A percentile compares a stretch with the other conserved stretches of the same genome.
Conservation (phyloP, 2,329 filamentous ascomycete species). For the Penicillium sp. region DNA sequence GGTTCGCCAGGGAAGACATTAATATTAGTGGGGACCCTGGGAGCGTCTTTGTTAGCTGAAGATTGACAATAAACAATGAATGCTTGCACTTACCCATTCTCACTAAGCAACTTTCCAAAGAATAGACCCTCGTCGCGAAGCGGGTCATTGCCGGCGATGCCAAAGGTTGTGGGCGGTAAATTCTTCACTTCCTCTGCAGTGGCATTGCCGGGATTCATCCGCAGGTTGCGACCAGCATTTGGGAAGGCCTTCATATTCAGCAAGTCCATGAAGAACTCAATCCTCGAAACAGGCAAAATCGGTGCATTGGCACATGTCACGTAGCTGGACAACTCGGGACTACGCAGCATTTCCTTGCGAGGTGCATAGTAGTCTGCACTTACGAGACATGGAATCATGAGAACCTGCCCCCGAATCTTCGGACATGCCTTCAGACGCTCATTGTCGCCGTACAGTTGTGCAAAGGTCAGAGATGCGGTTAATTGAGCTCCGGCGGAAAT, state of each 20-base stretch:
- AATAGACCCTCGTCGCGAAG: slow-evolving; percentile 56
- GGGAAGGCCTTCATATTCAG: slow-evolving; percentile 32
- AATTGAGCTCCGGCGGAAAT: slow-evolving; percentile 55
- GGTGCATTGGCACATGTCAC: slow-evolving; percentile 55
- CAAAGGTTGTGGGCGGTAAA: slow-evolving; percentile 51
- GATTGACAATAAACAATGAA: too few species aligned
- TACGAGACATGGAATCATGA: slow-evolving; percentile 57
- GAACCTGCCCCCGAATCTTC: slow-evolving; percentile 54
- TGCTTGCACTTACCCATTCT: slow-evolving; percentile 46
- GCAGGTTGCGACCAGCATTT: slow-evolving; percentile 35
- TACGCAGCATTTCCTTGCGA: slow-evolving; percentile 43
- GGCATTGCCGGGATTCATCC: slow-evolving; percentile 47
- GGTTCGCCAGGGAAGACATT: slow-evolving; percentile 58
- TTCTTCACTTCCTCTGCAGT: slow-evolving; percentile 40
- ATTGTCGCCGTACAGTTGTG: slow-evolving; percentile 41
- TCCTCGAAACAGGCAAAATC: slow-evolving; percentile 48
- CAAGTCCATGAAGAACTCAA: slow-evolving; percentile 39
- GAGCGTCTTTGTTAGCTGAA: neutral
- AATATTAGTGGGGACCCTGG: slow-evolving; percentile 54
- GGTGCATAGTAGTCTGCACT: slow-evolving; percentile 39
- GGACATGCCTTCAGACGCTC: slow-evolving; percentile 25
- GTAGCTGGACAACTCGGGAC: slow-evolving; percentile 50
- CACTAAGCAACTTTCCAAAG: slow-evolving; percentile 49
- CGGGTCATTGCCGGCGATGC: slow-evolving; percentile 53
- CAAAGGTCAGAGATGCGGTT: slow-evolving; percentile 46